A percentile compares a stretch with the other conserved stretches of the same genome.
phyloP scores from a whole-genome alignment of 805 yeast genomes.

The Candida ovalis region DNA sequence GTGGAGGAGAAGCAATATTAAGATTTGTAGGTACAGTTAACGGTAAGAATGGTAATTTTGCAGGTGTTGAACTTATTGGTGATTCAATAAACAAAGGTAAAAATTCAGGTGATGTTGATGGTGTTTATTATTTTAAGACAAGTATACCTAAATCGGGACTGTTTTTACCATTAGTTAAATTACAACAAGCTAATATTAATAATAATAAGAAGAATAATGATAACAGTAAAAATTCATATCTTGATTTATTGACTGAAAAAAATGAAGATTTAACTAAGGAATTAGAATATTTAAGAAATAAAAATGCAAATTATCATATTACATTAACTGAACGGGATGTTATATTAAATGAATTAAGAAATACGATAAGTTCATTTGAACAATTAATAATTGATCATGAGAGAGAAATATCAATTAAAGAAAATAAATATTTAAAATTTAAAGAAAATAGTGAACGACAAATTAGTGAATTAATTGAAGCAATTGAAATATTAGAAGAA shows the following conservation, averaged over 20 bases:
- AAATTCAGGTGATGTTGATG: constrained; percentile 80
- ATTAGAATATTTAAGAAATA: constrained; percentile 13
- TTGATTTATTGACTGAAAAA: constrained; percentile 5
- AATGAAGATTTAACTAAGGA: constrained; percentile 5
- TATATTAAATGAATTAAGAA: constrained; percentile 46
- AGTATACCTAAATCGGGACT: constrained; percentile 65
- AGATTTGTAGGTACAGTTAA: constrained; percentile 70
- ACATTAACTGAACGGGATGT: constrained; percentile 40
- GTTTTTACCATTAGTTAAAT: constrained; percentile 58
- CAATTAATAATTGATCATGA: constrained; percentile 47
- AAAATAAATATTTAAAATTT: constrained; percentile 43
- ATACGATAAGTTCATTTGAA: constrained; percentile 45
- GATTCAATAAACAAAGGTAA: constrained; percentile 65
- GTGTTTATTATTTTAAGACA: constrained; percentile 65
- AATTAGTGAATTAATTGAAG: constrained; percentile 55
- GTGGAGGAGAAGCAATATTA: constrained; percentile 64
- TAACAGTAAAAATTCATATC: neutral
- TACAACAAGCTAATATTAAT: constrained; percentile 19
- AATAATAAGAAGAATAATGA: neutral
- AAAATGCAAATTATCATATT: constrained; percentile 19
- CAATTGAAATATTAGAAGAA: constrained; percentile 49
- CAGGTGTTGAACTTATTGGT: constrained; percentile 83
- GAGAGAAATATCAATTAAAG: constrained; percentile 38
- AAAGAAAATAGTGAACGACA: constrained; percentile 48
- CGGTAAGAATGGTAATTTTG: constrained; percentile 71